A percentile compares a stretch with the other conserved stretches of the same genome.
These are phyloP conservation scores for Cryptococcus sp. DNA, from an alignment of 1,284 basidiomycete genomes.

Conservation along the genomic window DNA sequence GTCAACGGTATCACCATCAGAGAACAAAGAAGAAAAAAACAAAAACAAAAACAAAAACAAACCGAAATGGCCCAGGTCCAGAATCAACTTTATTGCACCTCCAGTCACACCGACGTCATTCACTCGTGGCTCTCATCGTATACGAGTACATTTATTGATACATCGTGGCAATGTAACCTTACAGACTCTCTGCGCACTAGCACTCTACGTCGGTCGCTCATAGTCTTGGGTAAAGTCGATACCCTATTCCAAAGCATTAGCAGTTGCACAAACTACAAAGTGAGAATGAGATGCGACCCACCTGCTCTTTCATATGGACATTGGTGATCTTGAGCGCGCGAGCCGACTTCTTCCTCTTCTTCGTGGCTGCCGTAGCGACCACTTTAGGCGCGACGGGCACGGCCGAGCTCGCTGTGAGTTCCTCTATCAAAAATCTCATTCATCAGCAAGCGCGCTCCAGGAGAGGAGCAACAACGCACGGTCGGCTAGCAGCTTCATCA, in stretches of 20 bases:
- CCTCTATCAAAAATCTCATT: slow-evolving; percentile 26
- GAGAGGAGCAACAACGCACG: slow-evolving; percentile 18
- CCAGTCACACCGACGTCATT: not conserved
- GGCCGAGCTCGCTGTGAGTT: slow-evolving; percentile 37
- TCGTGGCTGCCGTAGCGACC: slow-evolving; percentile 22
- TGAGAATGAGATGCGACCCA: slow-evolving; percentile 19
- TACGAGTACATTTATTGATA: not conserved
- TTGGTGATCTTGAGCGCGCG: slow-evolving; percentile 51
- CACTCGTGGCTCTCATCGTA: too few species aligned
- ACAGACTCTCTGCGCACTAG: not conserved
- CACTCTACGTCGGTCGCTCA: slow-evolving; percentile 28
- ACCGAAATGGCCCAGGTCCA: not conserved
- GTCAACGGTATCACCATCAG: slow-evolving; percentile 9
- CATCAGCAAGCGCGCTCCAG: not conserved
- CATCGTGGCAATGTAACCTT: not conserved
- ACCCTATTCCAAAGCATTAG: slow-evolving; percentile 28
- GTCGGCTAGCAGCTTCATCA: slow-evolving; percentile 45
- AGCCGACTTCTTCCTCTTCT: slow-evolving; percentile 46
- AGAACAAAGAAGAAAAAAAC: too few species aligned
- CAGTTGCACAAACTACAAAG: not conserved
- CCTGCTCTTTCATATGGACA: slow-evolving; percentile 50
- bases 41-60: slow-evolving; percentile 1
- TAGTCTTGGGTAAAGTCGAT: slow-evolving; percentile 54
- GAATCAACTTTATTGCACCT: not conserved
- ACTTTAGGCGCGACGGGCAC: slow-evolving; percentile 27